phyloP scores from a whole-genome alignment of 176 grass and related monocot genomes.

The Musa troglodytarum region DNA sequence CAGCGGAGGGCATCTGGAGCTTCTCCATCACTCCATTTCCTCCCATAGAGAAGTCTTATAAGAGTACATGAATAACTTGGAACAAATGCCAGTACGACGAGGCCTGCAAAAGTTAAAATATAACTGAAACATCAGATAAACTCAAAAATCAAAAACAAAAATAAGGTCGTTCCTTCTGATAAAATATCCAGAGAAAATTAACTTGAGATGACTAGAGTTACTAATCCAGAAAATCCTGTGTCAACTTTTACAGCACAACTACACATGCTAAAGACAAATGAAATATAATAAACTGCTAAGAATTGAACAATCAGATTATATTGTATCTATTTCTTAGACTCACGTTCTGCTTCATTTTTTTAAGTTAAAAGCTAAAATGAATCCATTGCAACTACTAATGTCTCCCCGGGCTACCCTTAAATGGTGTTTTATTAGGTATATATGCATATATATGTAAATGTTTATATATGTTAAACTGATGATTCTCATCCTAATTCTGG shows the following conservation, averaged over 20 bases:
- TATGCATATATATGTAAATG: no score
- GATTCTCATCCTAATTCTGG: neutral
- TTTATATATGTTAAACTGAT: neutral
- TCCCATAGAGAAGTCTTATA: constrained; percentile 71
- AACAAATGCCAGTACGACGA: constrained; percentile 85
- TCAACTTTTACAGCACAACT: neutral
- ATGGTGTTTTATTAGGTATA: no score
- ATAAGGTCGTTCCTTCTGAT: no score
- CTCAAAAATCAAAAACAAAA: neutral
- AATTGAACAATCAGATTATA: neutral
- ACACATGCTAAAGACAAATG: neutral
- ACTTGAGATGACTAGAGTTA: neutral
- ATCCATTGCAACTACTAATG: neutral
- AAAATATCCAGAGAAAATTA: neutral
- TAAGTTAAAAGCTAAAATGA: neutral
- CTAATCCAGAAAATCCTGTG: neutral
- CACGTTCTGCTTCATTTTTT: neutral
- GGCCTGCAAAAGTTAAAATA: constrained; percentile 42
- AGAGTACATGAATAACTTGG: constrained; percentile 96
- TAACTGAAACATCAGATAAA: neutral
- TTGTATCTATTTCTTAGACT: neutral
- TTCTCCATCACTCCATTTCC: constrained; percentile 73
- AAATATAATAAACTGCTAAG: neutral
- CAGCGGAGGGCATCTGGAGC: constrained; percentile 62
- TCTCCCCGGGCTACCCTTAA: neutral